Percentiles rank a stretch among this genome's conserved stretches.
phyloP scores from a whole-genome alignment of 1,284 basidiomycete species.

The Ustilago cynodontis region DNA sequence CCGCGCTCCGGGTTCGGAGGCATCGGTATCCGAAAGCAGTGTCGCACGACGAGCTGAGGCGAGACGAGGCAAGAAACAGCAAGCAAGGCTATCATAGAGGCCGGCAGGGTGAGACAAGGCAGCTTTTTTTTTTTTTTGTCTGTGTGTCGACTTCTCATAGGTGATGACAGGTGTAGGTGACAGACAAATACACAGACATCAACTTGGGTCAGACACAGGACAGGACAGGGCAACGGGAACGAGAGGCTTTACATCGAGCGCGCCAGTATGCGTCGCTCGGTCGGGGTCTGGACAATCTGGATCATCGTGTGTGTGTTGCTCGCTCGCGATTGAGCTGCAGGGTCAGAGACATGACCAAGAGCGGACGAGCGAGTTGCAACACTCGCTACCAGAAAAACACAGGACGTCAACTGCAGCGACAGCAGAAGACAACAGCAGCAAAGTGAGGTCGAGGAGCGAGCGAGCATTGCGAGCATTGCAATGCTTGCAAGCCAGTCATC shows the following conservation, averaged over 20 bases:
- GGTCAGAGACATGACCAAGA: conserved; percentile 21
- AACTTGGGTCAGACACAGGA: neutral
- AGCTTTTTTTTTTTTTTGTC: neutral
- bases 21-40: conserved; percentile 13
- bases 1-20: conserved; percentile 13
- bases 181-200: conserved; percentile 1
- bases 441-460: neutral
- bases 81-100: conserved; percentile 6
- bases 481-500: neutral
- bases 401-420: neutral
- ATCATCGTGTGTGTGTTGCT: conserved; percentile 2
- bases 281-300: conserved; percentile 28
- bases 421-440: conserved; percentile 4
- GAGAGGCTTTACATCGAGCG: neutral
- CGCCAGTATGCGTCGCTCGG: neutral
- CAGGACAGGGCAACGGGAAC: neutral
- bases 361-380: neutral
- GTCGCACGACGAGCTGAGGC: conserved; percentile 1
- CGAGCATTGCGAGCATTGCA: neutral
- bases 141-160: conserved; percentile 12
- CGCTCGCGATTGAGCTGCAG: conserved; percentile 18
- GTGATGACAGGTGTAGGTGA: conserved; percentile 22
- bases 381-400: neutral
- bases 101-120: conserved; percentile 38
- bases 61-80: no score